Evolutionary conservation across 345 rosid species (phyloP), one percentile per base, ranked within the genome.

Genomic region (Eucalyptus rudis): DNA sequence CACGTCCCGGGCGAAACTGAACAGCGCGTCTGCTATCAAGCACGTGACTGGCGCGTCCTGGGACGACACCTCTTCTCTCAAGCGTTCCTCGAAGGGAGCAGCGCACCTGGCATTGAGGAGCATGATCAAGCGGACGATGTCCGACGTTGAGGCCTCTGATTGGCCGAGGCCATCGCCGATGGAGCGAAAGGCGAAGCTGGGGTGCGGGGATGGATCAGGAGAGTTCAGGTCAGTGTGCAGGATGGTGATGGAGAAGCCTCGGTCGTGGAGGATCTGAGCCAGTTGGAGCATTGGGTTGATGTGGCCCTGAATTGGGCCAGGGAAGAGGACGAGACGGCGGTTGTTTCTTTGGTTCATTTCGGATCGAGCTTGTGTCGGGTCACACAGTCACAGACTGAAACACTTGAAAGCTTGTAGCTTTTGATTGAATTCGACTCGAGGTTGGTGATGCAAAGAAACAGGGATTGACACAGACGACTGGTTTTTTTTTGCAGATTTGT

Each of bases 281-380:
- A 92, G 92, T 33, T 91, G 92, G 7, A 92, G 90, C 92, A 92
- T 91, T 51, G 93, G 93, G 89, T 85, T 91, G 12, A 91, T 90
- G 86, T 92, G 91, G 81, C 93, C 92, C 87, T 88, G 91, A 19
- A 91, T 25, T 29, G 93, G 91, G 13, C 88, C 4, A 4, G 93
- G 92, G 49, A 92, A 91, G 5, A 91, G 88, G 19, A 91, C 86
- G 44, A 92, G 36, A 17, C 91, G 86, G 11, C 88, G 90, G 15
- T 62, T 89, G 84, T 86, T 87, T 68, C 92, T 89, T 31, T 81
- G 62, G 66, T 86, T 80, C 52, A 50, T 50, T 49, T 50, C 52
- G 44, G 40, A 66, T 66, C 7, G 76, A n/a, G 40, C 33, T n/a
- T 62, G 31, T 62, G 68, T 62, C 17, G 22, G 3, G 13, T 68